These are phyloP conservation scores for Inga leiocalycina DNA, from an alignment of 306 rosid genomes.

Conservation along the genomic window DNA sequence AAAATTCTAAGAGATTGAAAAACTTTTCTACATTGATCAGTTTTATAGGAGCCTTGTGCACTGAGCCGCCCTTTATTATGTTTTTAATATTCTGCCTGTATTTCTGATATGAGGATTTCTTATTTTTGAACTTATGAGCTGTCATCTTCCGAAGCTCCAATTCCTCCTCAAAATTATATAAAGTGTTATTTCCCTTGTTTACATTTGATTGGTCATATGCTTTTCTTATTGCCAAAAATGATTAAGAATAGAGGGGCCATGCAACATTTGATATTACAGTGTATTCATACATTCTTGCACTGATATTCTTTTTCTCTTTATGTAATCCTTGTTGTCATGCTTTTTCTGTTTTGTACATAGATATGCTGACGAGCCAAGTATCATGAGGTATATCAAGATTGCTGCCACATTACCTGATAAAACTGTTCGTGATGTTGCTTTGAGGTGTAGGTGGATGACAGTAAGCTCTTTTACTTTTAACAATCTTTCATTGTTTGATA, in stretches of 20 bases:
- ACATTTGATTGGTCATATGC: slow-evolving; percentile 1
- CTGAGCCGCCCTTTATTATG: background rate
- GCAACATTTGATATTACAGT: slow-evolving; percentile 3
- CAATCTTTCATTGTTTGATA: slow-evolving; percentile 24
- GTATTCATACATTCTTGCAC: slow-evolving; percentile 9
- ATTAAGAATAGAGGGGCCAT: background rate
- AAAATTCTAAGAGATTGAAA: slow-evolving; percentile 5
- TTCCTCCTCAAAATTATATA: slow-evolving; percentile 4
- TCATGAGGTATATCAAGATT: slow-evolving; percentile 93
- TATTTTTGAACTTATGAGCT: background rate
- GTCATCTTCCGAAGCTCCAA: background rate
- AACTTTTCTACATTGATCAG: background rate
- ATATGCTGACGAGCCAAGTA: slow-evolving; percentile 85
- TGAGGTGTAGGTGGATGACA: slow-evolving; percentile 99
- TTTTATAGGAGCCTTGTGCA: background rate
- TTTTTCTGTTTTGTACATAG: slow-evolving; percentile 45
- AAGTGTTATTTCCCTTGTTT: background rate
- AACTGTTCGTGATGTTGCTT: slow-evolving; percentile 98
- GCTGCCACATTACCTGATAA: slow-evolving; percentile 88
- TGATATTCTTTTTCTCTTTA: slow-evolving; percentile 25
- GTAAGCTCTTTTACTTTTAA: slow-evolving; percentile 59
- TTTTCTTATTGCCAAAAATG: slow-evolving; percentile 22
- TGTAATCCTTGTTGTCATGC: slow-evolving; percentile 10
- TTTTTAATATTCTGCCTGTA: background rate
- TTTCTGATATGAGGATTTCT: background rate